A percentile compares a stretch with the other conserved stretches of the same genome.
Conservation (phyloP, 345 rosid genomes). For the Rhodamnia argentea region DNA sequence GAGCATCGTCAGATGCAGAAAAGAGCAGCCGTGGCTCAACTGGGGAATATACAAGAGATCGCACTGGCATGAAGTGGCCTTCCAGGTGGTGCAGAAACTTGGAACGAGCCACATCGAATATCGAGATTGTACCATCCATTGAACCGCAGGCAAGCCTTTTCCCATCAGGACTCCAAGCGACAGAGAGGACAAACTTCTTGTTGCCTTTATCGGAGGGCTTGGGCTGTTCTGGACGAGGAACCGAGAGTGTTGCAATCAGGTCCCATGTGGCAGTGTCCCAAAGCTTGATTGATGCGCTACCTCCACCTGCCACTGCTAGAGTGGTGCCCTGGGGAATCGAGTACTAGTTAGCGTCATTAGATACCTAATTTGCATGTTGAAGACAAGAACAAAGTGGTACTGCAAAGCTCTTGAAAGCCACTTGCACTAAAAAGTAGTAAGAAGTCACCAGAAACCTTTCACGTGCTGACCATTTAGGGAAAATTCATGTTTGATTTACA, state of each 20-base stretch:
- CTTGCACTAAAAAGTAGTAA: not conserved
- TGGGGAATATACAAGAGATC: constrained; percentile 82
- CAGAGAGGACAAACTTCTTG: constrained; percentile 87
- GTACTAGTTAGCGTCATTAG: not conserved
- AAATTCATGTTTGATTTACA: not conserved
- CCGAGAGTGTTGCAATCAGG: constrained; percentile 45
- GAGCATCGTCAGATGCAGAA: constrained; percentile 84
- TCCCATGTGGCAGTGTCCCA: constrained; percentile 98
- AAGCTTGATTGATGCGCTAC: constrained; percentile 88
- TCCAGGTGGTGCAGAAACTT: constrained; percentile 84
- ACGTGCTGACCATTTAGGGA: not conserved
- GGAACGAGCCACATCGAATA: constrained; percentile 71
- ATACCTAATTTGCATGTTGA: not conserved
- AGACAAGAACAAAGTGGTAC: not conserved
- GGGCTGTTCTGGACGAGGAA: constrained; percentile 78
- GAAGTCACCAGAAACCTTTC: not conserved
- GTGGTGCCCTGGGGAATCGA: constrained; percentile 54
- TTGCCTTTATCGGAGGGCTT: constrained; percentile 81
- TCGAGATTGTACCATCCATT: constrained; percentile 83
- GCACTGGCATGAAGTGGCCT: constrained; percentile 90
- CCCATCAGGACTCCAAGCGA: constrained; percentile 91
- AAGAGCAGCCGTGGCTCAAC: constrained; percentile 62
- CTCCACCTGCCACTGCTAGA: constrained; percentile 97
- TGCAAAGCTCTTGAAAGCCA: not conserved
- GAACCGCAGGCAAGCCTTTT: constrained; percentile 80